Conservation (phyloP, 345 rosid genomes). For the Eucalyptus sideroxylon region DNA sequence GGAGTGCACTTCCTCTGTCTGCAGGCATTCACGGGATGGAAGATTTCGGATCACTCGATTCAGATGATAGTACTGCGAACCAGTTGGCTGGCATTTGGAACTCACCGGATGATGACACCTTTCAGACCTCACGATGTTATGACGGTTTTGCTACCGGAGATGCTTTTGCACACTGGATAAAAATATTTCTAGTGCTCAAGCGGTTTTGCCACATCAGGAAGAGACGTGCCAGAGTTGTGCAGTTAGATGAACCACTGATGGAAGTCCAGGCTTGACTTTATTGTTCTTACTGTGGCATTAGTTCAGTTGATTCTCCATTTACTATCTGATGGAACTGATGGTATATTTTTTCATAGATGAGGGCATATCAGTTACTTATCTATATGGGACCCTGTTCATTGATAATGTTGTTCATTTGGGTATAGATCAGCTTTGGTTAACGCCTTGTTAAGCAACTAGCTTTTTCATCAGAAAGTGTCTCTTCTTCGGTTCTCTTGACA, state of each 20-base stretch:
- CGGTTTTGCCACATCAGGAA: background rate
- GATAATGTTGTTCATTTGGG: background rate
- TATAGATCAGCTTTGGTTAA: background rate
- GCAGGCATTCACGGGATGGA: background rate
- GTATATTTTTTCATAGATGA: no score
- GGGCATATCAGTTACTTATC: background rate
- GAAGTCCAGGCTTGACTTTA: background rate
- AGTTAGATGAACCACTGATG: background rate
- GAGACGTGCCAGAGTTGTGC: background rate
- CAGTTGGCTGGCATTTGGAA: fast-evolving
- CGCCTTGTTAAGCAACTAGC: background rate
- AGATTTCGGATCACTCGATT: background rate
- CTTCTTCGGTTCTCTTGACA: background rate
- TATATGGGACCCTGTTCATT: background rate
- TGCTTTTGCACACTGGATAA: no score
- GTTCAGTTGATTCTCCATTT: background rate
- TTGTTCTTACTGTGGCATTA: background rate
- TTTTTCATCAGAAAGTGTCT: background rate
- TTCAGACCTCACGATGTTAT: background rate
- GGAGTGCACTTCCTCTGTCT: background rate
- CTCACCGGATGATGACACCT: background rate
- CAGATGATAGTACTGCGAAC: background rate
- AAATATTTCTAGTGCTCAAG: no score
- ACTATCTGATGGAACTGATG: background rate
- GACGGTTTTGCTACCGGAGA: no score